A percentile compares a stretch with the other conserved stretches of the same genome.
Conservation (phyloP, 202 grass and related monocot genomes). For the Dendrocalamus latiflorus region DNA sequence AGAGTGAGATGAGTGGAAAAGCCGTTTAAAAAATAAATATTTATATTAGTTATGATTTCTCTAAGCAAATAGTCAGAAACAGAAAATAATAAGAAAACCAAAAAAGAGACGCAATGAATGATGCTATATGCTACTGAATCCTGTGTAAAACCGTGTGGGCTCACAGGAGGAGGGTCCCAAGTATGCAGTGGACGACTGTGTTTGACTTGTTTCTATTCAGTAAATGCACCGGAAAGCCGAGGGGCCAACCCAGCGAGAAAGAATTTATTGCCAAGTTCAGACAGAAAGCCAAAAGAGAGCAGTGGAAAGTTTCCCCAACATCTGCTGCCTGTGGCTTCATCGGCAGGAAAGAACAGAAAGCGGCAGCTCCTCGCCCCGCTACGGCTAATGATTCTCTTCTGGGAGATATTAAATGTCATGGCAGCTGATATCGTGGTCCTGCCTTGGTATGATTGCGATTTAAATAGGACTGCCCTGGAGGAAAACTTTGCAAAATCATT, state of each 20-base stretch:
- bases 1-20: no score
- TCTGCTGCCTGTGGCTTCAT: slow-evolving; percentile 26
- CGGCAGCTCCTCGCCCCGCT: slow-evolving; percentile 20
- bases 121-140: not conserved
- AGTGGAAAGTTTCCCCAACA: slow-evolving; percentile 44
- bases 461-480: not conserved
- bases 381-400: slow-evolving; percentile 39
- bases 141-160: slow-evolving; percentile 6
- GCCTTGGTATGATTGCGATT: not conserved
- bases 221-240: slow-evolving; percentile 18
- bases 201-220: slow-evolving; percentile 40
- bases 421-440: slow-evolving; percentile 17
- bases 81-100: not conserved
- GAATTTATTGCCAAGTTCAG: slow-evolving; percentile 40
- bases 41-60: no score
- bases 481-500: not conserved
- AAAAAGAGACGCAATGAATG: not conserved
- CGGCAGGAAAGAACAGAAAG: slow-evolving; percentile 30
- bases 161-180: not conserved
- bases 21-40: no score
- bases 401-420: slow-evolving; percentile 29
- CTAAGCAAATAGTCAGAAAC: no score
- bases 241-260: not conserved
- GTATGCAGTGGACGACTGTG: slow-evolving; percentile 5
- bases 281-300: slow-evolving; percentile 30